A percentile compares a stretch with the other conserved stretches of the same genome.
Evolutionary conservation across 2,329 filamentous ascomycete genomes (phyloP).

Genomic region (Zasmidium citrigriseum): DNA sequence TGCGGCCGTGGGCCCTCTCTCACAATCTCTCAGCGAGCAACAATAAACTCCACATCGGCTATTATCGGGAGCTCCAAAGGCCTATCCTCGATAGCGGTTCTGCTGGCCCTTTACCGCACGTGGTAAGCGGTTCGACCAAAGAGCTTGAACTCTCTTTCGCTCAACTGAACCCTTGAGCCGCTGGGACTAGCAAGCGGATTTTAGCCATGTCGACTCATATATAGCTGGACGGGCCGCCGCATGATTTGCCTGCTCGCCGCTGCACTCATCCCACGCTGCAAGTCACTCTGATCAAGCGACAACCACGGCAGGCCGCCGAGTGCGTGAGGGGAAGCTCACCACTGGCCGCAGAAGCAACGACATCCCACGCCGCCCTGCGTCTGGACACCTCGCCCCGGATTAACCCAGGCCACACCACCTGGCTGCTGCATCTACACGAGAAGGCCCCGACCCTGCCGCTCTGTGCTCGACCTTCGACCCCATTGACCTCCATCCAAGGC

Average conservation of each 20-base stretch:
- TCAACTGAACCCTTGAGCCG: neutral
- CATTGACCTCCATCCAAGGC: conserved; percentile 13
- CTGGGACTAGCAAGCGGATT: neutral
- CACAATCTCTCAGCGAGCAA: neutral
- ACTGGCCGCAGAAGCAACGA: conserved; percentile 17
- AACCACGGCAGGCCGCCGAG: too few relatives aligned
- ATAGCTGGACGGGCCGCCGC: conserved; percentile 14
- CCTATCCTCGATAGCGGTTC: neutral
- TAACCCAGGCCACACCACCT: neutral
- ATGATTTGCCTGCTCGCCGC: neutral
- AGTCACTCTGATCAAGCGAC: conserved; percentile 23
- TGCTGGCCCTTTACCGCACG: neutral
- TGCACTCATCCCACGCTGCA: conserved; percentile 31
- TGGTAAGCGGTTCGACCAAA: neutral
- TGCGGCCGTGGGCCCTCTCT: too few relatives aligned
- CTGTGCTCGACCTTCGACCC: conserved; percentile 8
- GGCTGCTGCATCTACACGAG: neutral
- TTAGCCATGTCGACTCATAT: conserved; percentile 4
- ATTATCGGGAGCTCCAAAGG: neutral
- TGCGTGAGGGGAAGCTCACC: conserved; percentile 17
- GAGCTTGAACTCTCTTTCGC: conserved; percentile 3
- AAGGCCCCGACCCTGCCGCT: neutral
- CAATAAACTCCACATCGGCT: neutral
- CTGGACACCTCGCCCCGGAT: conserved; percentile 13
- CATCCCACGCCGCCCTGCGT: conserved; percentile 22